A percentile compares a stretch with the other conserved stretches of the same genome.
phyloP scores from a whole-genome alignment of 805 yeast genomes.

The Starmerella vaccinii region DNA sequence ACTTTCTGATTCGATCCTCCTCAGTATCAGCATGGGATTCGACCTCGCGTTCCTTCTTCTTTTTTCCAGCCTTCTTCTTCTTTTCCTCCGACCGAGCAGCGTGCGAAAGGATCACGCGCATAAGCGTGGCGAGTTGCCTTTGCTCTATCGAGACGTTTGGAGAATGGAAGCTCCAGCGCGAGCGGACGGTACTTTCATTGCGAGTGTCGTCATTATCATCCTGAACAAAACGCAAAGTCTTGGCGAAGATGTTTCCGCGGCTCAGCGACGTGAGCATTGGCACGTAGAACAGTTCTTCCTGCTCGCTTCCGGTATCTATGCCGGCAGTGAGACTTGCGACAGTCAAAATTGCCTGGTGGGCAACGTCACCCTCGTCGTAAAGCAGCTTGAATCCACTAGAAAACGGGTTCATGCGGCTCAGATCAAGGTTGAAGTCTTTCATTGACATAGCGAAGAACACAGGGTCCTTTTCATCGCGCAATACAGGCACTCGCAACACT shows the following conservation, averaged over 20 bases:
- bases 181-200: constrained; percentile 27
- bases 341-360: constrained; percentile 34
- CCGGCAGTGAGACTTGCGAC: constrained; percentile 32
- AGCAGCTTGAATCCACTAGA: constrained; percentile 35
- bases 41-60: neutral
- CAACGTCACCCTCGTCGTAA: constrained; percentile 30
- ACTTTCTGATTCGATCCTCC: neutral
- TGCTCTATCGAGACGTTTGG: constrained; percentile 35
- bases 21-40: neutral
- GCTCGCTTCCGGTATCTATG: constrained; percentile 26
- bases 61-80: neutral
- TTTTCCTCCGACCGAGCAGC: neutral
- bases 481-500: constrained; percentile 27
- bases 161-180: constrained; percentile 29
- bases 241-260: constrained; percentile 31
- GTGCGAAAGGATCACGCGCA: constrained; percentile 21
- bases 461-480: constrained; percentile 8
- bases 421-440: constrained; percentile 32
- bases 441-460: constrained; percentile 26
- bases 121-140: constrained; percentile 30
- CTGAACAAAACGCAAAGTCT: constrained; percentile 29
- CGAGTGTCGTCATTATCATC: constrained; percentile 21
- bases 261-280: constrained; percentile 32
- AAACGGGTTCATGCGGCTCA: constrained; percentile 33
- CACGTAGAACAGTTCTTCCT: constrained; percentile 33